A percentile compares a stretch with the other conserved stretches of the same genome.
Conservation (phyloP, 805 yeast genomes). For the Candida oleophila region DNA sequence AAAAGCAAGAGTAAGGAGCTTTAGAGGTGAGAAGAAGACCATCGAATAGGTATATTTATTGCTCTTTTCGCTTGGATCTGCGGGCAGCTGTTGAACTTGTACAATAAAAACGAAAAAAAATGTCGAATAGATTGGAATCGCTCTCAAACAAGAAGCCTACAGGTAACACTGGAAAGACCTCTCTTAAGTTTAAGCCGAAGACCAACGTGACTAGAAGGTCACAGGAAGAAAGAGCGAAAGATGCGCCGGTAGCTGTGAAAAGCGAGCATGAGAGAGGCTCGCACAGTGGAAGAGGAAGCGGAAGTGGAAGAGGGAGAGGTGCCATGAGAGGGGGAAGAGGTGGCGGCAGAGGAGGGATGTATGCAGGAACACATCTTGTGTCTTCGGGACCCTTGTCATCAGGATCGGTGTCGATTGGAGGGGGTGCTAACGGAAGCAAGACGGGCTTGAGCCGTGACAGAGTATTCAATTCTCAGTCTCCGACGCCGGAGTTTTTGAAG, state of each 20-base stretch:
- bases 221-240: conserved; percentile 79
- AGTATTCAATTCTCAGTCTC: conserved; percentile 32
- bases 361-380: conserved; percentile 60
- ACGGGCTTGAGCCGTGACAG: conserved; percentile 26
- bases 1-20: background rate
- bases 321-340: conserved; percentile 21
- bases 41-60: too few relatives aligned
- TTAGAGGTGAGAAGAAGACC: too few relatives aligned
- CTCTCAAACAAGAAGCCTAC: conserved; percentile 28
- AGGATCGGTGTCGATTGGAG: conserved; percentile 53
- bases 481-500: conserved; percentile 43
- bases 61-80: too few relatives aligned
- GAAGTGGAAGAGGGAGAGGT: conserved; percentile 32
- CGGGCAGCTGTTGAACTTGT: too few relatives aligned
- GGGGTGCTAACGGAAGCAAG: conserved; percentile 22
- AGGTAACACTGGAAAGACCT: conserved; percentile 42
- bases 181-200: conserved; percentile 81
- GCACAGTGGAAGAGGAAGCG: conserved; percentile 27
- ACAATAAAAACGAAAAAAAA: too few relatives aligned
- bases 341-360: conserved; percentile 31
- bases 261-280: conserved; percentile 25
- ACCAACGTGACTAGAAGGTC: conserved; percentile 73
- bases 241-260: conserved; percentile 55
- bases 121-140: conserved; percentile 45
- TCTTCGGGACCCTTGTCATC: conserved; percentile 73